Evolutionary conservation across 257 asterid genomes (phyloP), one percentile per base, ranked within the genome.

Genomic region (Fraxinus quadrangulata): DNA sequence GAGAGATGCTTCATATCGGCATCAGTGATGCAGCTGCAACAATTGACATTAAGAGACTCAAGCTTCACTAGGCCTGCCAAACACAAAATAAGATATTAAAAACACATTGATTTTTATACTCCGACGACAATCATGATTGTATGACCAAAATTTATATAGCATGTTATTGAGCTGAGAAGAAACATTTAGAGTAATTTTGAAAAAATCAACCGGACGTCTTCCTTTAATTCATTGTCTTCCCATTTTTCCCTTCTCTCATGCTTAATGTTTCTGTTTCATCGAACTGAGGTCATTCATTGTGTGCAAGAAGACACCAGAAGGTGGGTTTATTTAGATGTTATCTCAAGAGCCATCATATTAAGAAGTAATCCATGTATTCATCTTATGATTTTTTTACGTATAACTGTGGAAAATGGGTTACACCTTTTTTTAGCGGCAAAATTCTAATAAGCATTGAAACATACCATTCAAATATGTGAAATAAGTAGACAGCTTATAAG

Each of bases 21-120:
- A 85, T 96, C 97, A 0, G 88, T 79, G 76, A 96, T 90, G 89
- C 97, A 94, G 79, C 88, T 96, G 87, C 99, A 96, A 85, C 97
- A 96, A 86, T 94, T 94, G 79, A 94, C 75, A 81, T 90, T 96
- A 76, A 96, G 90, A 73, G 96, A 84, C 81, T 96, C 98, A 1
- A 96, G 97, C 87, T 90, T 96, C 36, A 88, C 75, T n/a, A 96
- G 87, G 47, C 92, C 99, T 96, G 94, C 70, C 80, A 79, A 81
- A 79, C 59, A 56, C 36, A 56, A 84, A 79, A 45, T 16, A 26
- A 54, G 71, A 63, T n/a, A 77, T 73, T 54, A 69, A 26, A 79
- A 30, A 17, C 16, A 28, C 31, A 66, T 14, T 63, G 67, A 59
- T 23, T 59, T 59, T 23, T 21, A 59, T 10, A 59, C 30, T 19